Base-by-base conservation (phyloP, 78 protist species). In the Dictyostelium citrinum region DNA sequence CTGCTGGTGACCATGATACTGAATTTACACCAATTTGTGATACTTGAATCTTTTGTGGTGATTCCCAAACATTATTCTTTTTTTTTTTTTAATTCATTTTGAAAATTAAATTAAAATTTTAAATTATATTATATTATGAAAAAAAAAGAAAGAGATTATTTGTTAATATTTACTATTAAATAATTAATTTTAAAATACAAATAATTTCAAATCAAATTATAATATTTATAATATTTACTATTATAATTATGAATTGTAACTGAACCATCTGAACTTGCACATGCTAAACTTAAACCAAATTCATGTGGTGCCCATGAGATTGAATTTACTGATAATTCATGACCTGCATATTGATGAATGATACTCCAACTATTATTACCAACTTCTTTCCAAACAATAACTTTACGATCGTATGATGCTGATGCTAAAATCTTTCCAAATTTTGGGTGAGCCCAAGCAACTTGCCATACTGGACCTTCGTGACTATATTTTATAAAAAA, bases 381-480 rank as follows among this genome's bases (percentile, higher is more conserved):
- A 24, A 46, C 39, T 81, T 97, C 98, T 80, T 95, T 96, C 99
- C 99, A 99, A n/a, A 99, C 85, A 46, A 98, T 82, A 17, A 99
- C 99, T 41, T 90, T 95, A n/a, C 97, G 43, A 85, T 99, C 99
- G 81, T 98, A 97, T 16, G 98, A 93, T 83, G 99, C 97, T 35
- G 99, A 96, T 6, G 99, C 99, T 20, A 99, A 90, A n/a, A 98
- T 55, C 88, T 33, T 92, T 39, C 99, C 99, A 67, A 95, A 98
- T 90, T 97, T 86, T 39, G 99, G 99, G 83, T 98, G 99, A 1
- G 99, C 99, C 99, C 99, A 99, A 1, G 99, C 95, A 17, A 98
- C 98, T 75, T 92, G 98, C 99, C 99, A 99, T 37, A 99, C 99
- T 22, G 99, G 99, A 0, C 99, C 99, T 10, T 97, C 96, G 41